Evolutionary conservation across 75 land plant species (phyloP).

Genomic region (Ceratopteris richardii): DNA sequence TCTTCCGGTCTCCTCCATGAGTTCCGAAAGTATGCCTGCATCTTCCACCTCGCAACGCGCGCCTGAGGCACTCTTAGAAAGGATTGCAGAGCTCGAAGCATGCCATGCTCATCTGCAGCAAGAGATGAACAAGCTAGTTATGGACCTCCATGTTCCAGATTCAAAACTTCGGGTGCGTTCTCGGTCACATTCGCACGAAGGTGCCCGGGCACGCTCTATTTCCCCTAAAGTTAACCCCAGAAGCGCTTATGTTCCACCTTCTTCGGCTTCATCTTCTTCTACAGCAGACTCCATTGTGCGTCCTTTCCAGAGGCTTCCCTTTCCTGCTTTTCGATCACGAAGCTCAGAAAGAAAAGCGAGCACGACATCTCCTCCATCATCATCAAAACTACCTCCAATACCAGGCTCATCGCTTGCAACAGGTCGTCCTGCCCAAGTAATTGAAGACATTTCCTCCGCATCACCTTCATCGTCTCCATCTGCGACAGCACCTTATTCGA

Average conservation of each 20-base stretch:
- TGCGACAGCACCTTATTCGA: too few relatives aligned
- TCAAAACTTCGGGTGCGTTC: too few relatives aligned
- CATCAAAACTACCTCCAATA: too few relatives aligned
- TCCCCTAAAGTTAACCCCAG: not conserved
- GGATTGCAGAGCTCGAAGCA: slow-evolving; percentile 52
- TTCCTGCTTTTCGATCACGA: not conserved
- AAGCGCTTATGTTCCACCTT: not conserved
- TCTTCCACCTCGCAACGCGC: too few relatives aligned
- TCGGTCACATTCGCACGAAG: not conserved
- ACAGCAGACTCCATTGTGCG: not conserved
- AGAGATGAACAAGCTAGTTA: slow-evolving; percentile 49
- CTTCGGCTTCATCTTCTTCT: not conserved
- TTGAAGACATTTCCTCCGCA: too few relatives aligned
- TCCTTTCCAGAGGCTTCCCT: not conserved
- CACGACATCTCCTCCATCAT: too few relatives aligned
- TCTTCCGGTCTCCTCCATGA: too few relatives aligned
- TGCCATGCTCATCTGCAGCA: slow-evolving; percentile 46
- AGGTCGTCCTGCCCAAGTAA: too few relatives aligned
- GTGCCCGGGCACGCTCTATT: not conserved
- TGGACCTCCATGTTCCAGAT: not conserved
- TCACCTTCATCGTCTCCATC: too few relatives aligned
- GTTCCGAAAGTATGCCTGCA: too few relatives aligned
- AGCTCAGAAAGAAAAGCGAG: too few relatives aligned
- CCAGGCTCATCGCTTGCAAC: too few relatives aligned
- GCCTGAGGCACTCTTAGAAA: slow-evolving; percentile 24